A percentile compares a stretch with the other conserved stretches of the same genome.
Conservation (phyloP, 2,329 filamentous ascomycete genomes). For the Trichophyton benhamiae region DNA sequence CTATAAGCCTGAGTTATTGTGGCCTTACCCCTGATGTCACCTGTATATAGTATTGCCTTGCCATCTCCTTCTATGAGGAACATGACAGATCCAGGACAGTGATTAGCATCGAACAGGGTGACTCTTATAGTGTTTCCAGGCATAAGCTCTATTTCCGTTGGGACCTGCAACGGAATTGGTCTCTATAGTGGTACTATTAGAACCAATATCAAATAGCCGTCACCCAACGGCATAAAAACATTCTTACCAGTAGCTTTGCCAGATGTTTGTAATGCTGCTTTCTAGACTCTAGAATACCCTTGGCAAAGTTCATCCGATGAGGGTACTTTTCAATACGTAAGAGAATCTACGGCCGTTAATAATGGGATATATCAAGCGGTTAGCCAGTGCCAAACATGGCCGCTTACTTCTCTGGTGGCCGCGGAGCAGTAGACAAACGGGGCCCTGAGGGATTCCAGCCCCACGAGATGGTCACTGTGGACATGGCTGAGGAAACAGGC, state of each 20-base stretch:
- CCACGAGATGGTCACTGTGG: slow-evolving; percentile 77
- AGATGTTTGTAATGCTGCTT: slow-evolving; percentile 67
- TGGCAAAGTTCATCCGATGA: slow-evolving; percentile 68
- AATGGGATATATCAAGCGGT: not conserved
- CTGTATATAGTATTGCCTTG: slow-evolving; percentile 73
- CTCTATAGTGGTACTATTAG: slow-evolving; percentile 40
- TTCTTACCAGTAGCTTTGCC: slow-evolving; percentile 48
- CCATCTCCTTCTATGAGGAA: slow-evolving; percentile 68
- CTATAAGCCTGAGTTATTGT: too few species aligned
- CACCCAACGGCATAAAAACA: slow-evolving; percentile 8
- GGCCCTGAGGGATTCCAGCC: slow-evolving; percentile 61
- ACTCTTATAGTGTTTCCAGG: slow-evolving; percentile 60
- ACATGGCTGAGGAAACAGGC: slow-evolving; percentile 87
- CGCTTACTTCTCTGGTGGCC: slow-evolving; percentile 55
- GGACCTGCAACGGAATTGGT: slow-evolving; percentile 68
- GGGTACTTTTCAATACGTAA: slow-evolving; percentile 66
- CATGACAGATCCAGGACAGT: slow-evolving; percentile 84
- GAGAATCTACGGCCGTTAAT: slow-evolving; percentile 43
- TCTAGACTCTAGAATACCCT: slow-evolving; percentile 62
- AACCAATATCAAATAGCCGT: slow-evolving; percentile 1
- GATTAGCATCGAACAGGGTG: slow-evolving; percentile 81
- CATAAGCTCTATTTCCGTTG: slow-evolving; percentile 60
- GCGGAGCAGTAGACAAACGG: slow-evolving; percentile 87
- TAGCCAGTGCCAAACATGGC: not conserved
- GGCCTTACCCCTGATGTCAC: slow-evolving; percentile 57